Evolutionary conservation across 2,329 filamentous ascomycete genomes (phyloP).

Genomic region (Ophiostoma sp.): DNA sequence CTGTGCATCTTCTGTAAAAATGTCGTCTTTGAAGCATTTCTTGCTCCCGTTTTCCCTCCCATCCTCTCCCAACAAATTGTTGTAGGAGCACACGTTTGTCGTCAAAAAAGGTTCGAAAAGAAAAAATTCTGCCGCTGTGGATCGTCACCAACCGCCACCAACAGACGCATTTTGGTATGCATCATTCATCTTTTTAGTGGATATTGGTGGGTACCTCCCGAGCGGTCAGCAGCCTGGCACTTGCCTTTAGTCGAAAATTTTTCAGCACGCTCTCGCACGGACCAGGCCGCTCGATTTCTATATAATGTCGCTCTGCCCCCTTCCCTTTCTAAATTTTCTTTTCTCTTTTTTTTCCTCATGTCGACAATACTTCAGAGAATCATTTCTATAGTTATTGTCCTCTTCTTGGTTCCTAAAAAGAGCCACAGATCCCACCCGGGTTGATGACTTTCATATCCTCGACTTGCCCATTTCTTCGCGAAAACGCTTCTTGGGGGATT

Average conservation of each 20-base stretch:
- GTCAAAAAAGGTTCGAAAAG: neutral
- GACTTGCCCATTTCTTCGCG: constrained; percentile 42
- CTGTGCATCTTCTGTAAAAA: neutral
- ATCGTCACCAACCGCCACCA: neutral
- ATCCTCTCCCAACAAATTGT: neutral
- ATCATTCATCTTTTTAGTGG: neutral
- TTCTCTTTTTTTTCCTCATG: constrained; percentile 55
- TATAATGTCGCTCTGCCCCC: constrained; percentile 42
- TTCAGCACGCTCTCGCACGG: constrained; percentile 21
- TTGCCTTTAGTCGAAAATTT: neutral
- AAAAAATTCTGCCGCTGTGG: constrained; percentile 19
- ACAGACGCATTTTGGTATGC: neutral
- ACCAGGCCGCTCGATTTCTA: constrained; percentile 36
- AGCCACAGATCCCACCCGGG: constrained; percentile 95
- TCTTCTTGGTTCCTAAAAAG: constrained; percentile 86
- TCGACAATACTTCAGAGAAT: constrained; percentile 76
- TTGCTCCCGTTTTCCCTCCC: neutral
- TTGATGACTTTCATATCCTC: constrained; percentile 87
- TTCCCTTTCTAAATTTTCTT: constrained; percentile 37
- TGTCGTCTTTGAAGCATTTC: neutral
- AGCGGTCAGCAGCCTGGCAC: constrained; percentile 6
- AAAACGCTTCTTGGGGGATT: constrained; percentile 23
- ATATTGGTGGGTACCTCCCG: neutral
- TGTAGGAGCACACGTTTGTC: neutral
- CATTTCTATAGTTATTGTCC: constrained; percentile 98